Evolutionary conservation across 176 grass and related monocot genomes (phyloP).

Genomic region (Oryza brachyantha): DNA sequence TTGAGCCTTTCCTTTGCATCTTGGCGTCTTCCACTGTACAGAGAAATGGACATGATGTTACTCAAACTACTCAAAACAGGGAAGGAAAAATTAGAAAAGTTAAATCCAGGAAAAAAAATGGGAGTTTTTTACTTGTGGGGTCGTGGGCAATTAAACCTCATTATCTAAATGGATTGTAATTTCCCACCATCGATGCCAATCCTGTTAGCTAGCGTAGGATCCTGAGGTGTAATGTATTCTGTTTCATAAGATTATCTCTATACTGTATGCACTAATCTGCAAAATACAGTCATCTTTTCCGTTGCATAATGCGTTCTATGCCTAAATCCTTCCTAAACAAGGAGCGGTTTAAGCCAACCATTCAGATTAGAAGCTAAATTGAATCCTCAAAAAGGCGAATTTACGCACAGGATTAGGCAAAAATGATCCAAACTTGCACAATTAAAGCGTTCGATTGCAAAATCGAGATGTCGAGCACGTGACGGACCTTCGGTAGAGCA

Average conservation of each 20-base stretch:
- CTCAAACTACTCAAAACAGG: neutral
- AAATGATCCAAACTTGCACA: neutral
- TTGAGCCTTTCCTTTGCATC: conserved; percentile 83
- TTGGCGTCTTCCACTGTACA: conserved; percentile 53
- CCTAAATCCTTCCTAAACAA: conserved; percentile 4
- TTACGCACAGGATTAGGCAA: neutral
- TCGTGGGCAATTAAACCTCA: neutral
- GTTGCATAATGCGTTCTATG: neutral
- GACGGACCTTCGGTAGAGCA: conserved; percentile 70
- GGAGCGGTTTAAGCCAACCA: neutral
- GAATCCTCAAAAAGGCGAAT: neutral
- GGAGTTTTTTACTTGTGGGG: neutral
- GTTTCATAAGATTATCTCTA: neutral
- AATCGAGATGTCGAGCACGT: neutral
- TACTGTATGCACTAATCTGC: neutral
- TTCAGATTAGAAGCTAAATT: neutral
- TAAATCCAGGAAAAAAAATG: conserved; percentile 6
- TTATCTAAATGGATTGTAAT: neutral
- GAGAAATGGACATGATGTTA: conserved; percentile 2
- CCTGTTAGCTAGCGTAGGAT: neutral
- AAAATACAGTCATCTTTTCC: neutral
- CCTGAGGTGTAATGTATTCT: neutral
- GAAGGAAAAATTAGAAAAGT: neutral
- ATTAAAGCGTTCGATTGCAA: neutral
- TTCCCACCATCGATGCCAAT: neutral